Conservation (phyloP, 2,329 filamentous ascomycete genomes). For the Huntiella moniliformis region DNA sequence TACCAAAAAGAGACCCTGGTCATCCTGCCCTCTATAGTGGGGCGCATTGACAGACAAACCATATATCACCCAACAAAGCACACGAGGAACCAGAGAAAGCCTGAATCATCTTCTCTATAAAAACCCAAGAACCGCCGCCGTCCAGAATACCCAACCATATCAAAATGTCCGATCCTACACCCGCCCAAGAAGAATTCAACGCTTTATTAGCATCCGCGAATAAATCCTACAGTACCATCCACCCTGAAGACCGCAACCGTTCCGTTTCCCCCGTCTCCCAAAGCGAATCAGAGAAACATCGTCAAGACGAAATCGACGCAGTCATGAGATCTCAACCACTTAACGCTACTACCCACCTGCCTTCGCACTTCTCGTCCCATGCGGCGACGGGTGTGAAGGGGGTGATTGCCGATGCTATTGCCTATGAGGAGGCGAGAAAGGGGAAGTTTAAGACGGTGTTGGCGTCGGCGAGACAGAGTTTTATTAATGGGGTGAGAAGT, state of each 20-base stretch:
- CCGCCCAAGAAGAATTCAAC: conserved; percentile 50
- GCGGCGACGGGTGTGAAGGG: conserved; percentile 69
- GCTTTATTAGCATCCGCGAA: conserved; percentile 39
- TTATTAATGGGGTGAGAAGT: conserved; percentile 27
- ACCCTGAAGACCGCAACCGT: conserved; percentile 41
- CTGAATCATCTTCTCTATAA: conserved; percentile 4
- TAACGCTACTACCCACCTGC: conserved; percentile 37
- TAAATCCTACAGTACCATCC: conserved; percentile 19
- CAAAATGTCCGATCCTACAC: conserved; percentile 35
- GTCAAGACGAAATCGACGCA: conserved; percentile 37
- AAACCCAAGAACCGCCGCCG: conserved; percentile 1
- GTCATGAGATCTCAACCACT: conserved; percentile 45
- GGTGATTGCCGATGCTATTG: conserved; percentile 67
- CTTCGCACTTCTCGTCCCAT: conserved; percentile 43
- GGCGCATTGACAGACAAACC: not conserved
- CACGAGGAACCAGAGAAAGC: too few species aligned
- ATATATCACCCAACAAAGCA: not conserved
- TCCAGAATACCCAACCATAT: not conserved
- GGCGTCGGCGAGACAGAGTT: conserved; percentile 33
- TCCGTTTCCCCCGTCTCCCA: conserved; percentile 25
- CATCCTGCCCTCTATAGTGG: not conserved
- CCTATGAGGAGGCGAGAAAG: conserved; percentile 50
- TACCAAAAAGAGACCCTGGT: too few species aligned
- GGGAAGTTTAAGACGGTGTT: conserved; percentile 34
- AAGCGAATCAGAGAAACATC: conserved; percentile 37